Evolutionary conservation across 768 basidiomycete species (phyloP), one percentile per base, ranked within the genome.

Genomic region (Wakefieldia striispora): DNA sequence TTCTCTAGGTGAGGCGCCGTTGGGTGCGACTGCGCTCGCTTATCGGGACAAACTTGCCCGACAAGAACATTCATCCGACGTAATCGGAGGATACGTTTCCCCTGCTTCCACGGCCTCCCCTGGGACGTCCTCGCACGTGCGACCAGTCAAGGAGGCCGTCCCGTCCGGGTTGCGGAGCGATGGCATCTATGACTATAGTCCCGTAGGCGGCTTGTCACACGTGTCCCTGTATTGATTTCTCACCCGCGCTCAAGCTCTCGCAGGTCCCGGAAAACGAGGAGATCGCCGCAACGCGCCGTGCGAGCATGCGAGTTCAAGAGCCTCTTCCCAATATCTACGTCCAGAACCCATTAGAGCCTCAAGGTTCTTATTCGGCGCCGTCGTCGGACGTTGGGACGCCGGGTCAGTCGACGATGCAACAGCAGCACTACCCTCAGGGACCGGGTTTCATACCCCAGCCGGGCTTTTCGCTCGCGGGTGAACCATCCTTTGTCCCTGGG

Each of bases 71-170:
- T 6, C 53, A 4, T 19, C 57, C 29, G 62, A 64, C n/a, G 37
- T 38, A 21, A 44, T 57, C 10, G 66, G 59, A 16, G 69, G 64
- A 13, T 77, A 77, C 40, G 59, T 75, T 31, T 77, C 76, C 0
- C 76, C 76, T 14, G 59, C 72, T 2, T 75, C 76, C 19, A 77
- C 76, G 4, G 63, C 75, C 20, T 75, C 75, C 1, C 71, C 77
- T 7, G 65, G 65, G 20, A 66, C 64, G 12, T 71, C 67, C 52
- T 67, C 73, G 20, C 68, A 57, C 44, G 34, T 57, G 31, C 63
- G 58, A 21, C 52, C 62, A 12, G 53, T 53, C 40, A 65, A 61
- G 16, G 62, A 70, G 9, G 31, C 56, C 5, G 23, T 29, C 14
- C 56, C 64, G 14, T 59, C 63, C 6, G 49, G 41, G 2, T 29